Conservation (phyloP, 192 early-diverging fungal species). For the Dissophora globulifera region DNA sequence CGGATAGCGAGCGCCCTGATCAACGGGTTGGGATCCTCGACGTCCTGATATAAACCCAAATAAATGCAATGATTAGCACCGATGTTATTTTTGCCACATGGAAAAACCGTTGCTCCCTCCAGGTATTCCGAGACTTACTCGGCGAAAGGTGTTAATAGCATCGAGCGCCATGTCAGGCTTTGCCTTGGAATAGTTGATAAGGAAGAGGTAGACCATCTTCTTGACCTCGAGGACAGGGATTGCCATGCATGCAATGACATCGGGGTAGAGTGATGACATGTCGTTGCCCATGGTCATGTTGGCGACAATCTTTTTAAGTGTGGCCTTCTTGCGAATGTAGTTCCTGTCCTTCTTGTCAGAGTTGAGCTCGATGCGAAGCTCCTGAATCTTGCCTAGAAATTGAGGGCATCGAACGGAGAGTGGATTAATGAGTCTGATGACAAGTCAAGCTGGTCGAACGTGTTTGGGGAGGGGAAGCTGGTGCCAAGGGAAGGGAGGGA, state of each 20-base stretch:
- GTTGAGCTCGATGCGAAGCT: conserved; percentile 86
- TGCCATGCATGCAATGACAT: conserved; percentile 93
- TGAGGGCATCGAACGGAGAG: too few relatives aligned
- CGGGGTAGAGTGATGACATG: conserved; percentile 93
- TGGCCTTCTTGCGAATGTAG: conserved; percentile 83
- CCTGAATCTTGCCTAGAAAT: conserved; percentile 87
- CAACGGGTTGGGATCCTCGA: conserved; percentile 91
- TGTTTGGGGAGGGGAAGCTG: too few relatives aligned
- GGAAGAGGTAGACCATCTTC: conserved; percentile 94
- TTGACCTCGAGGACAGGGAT: conserved; percentile 88
- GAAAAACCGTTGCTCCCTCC: too few relatives aligned
- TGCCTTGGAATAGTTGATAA: conserved; percentile 95
- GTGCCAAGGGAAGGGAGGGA: too few relatives aligned
- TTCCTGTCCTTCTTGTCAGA: conserved; percentile 88
- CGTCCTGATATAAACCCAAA: conserved; percentile 69
- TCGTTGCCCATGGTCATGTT: conserved; percentile 99
- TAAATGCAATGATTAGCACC: conserved; percentile 1
- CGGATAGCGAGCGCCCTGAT: conserved; percentile 95
- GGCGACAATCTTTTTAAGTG: conserved; percentile 95
- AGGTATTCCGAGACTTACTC: conserved; percentile 73
- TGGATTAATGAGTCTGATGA: not conserved
- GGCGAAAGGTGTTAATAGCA: conserved; percentile 89
- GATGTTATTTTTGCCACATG: too few relatives aligned
- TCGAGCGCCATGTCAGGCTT: conserved; percentile 94
- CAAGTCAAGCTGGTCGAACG: too few relatives aligned